Evolutionary conservation across 352 stramenopile genomes (phyloP).

Genomic region (Phytophthora melonis): DNA sequence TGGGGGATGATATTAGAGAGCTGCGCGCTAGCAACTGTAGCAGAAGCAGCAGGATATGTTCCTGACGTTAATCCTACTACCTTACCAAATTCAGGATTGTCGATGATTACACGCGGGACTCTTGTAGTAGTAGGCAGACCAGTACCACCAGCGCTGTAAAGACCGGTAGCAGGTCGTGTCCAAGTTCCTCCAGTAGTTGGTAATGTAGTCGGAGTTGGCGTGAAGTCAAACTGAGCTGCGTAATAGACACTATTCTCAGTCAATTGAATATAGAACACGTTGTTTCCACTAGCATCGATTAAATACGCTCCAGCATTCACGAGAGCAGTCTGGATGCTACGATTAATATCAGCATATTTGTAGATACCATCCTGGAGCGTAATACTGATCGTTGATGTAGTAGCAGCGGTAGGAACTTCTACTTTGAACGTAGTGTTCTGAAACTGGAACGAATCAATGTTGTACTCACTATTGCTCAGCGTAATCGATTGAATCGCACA

Average conservation of each 20-base stretch:
- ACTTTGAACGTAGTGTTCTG: constrained; percentile 14
- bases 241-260: too few species aligned
- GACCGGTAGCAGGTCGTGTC: constrained; percentile 18
- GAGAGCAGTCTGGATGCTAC: too few species aligned
- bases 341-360: too few species aligned
- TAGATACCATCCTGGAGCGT: too few species aligned
- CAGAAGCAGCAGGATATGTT: constrained; percentile 23
- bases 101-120: constrained; percentile 27
- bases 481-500: constrained; percentile 2
- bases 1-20: constrained; percentile 24
- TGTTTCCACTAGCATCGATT: too few species aligned
- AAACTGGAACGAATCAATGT: constrained; percentile 18
- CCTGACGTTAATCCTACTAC: constrained; percentile 14
- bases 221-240: too few species aligned
- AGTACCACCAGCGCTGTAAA: constrained; percentile 24
- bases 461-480: constrained; percentile 15
- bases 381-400: too few species aligned
- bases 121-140: constrained; percentile 19
- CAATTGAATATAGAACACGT: too few species aligned
- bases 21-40: constrained; percentile 6
- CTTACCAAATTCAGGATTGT: constrained; percentile 27
- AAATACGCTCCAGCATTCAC: too few species aligned
- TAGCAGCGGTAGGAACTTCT: constrained; percentile 14
- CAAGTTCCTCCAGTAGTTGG: too few species aligned
- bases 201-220: too few species aligned